Base-by-base conservation (phyloP, 768 basidiomycete species). In the Tubosaeta sp. region DNA sequence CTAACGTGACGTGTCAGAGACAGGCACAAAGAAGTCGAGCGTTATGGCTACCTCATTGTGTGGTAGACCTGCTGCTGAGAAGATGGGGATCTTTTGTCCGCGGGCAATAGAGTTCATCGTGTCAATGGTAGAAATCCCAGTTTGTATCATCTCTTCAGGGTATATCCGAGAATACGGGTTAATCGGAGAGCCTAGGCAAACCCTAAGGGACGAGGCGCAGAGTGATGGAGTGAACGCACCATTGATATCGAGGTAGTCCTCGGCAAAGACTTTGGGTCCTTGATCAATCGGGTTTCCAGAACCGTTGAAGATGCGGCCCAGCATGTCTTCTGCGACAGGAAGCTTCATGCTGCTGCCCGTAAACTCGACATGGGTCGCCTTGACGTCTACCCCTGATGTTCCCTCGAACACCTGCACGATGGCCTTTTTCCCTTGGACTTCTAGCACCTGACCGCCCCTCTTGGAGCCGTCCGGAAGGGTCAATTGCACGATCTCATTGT, bases 131-230 rank as follows among this genome's bases (percentile, higher is more conserved):
- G 97, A 99, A 65, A 98, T 98, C 73, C 97, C 97, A 33, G 97
- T 99, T 72, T 99, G 97, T 58, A 99, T 98, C 97, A 99, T 99
- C 75, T 99, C 97, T 73, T 98, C 97, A 54, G 97, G 97, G 76
- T 99, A 98, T 75, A 97, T 98, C 69, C 97, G 94, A 56, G 91
- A 91, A 71, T 86, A 95, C 19, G 93, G 93, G 71, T 95, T 99
- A 74, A 98, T 99, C 41, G 97, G 97, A 5, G 93, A 95, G 55
- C 95, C 95, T 95, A 58, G 41, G 59, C 48, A 38, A 57, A 57
- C 58, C 51, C 53, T 64, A 56, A 58, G 53, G 27, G 39, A 26
- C 32, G 46, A 25, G 52, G 45, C 19, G 29, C 29, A 29, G 6
- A 29, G 51, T 41, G 22, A 38, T 41, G 43, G n/a, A 49, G 51